These are phyloP conservation scores for Sicyos edulis DNA, from an alignment of 306 rosid species.

Conservation along the genomic window DNA sequence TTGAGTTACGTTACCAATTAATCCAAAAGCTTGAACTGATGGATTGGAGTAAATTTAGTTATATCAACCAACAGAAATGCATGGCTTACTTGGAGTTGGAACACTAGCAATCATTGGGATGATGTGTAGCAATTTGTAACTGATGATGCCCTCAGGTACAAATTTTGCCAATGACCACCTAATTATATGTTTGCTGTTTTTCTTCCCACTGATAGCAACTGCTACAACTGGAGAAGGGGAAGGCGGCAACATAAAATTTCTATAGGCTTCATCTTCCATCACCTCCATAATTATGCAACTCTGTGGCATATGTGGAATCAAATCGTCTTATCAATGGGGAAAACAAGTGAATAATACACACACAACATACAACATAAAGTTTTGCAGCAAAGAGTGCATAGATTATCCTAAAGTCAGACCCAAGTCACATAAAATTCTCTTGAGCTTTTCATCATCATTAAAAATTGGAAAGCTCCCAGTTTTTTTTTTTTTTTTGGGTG, in stretches of 20 bases:
- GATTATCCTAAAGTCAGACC: neutral
- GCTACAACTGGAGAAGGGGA: constrained; percentile 45
- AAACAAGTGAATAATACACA: neutral
- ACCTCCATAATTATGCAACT: constrained; percentile 37
- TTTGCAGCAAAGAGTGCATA: neutral
- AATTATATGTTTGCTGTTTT: constrained; percentile 62
- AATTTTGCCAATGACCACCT: constrained; percentile 79
- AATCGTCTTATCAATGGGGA: neutral
- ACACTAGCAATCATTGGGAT: constrained; percentile 48
- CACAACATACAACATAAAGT: neutral
- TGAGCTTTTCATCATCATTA: neutral
- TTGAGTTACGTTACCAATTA: too few species aligned
- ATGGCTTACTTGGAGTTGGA: constrained; percentile 75
- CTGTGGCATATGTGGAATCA: neutral
- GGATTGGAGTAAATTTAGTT: too few species aligned
- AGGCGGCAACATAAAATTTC: constrained; percentile 24
- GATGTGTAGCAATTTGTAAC: constrained; percentile 69
- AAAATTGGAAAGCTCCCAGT: neutral
- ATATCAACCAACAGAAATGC: neutral
- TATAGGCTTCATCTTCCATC: constrained; percentile 27
- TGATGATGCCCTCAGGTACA: constrained; percentile 57
- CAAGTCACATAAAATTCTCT: too few species aligned
- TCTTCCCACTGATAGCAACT: constrained; percentile 71
- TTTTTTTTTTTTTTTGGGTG: too few species aligned
- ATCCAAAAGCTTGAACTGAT: too few species aligned